phyloP scores from a whole-genome alignment of 257 asterid genomes.

The Rauvolfia tetraphylla region DNA sequence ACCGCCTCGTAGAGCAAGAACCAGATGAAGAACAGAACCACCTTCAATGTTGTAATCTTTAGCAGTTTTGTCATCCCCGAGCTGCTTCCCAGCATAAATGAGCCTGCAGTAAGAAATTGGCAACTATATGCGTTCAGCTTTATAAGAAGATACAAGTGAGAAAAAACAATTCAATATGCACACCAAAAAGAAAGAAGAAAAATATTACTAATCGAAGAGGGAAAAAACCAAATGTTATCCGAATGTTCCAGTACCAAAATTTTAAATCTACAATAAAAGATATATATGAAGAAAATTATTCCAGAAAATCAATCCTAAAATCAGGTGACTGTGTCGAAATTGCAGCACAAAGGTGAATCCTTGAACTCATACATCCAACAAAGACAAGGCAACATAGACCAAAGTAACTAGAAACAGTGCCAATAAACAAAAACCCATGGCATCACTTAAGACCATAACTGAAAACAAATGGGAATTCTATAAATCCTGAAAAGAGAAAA shows the following conservation, averaged over 20 bases:
- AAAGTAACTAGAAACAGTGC: not conserved
- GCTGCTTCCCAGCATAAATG: constrained; percentile 86
- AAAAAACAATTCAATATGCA: not conserved
- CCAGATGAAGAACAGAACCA: constrained; percentile 85
- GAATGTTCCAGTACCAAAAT: not conserved
- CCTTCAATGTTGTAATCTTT: constrained; percentile 90
- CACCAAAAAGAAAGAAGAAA: no score
- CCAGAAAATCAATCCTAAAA: not conserved
- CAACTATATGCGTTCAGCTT: not conserved
- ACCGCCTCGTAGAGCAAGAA: constrained; percentile 84
- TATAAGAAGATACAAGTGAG: not conserved
- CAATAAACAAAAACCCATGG: not conserved
- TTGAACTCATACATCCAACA: not conserved
- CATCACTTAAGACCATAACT: not conserved
- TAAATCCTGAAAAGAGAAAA: not conserved
- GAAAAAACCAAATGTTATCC: not conserved
- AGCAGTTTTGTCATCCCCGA: constrained; percentile 84
- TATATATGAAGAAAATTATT: not conserved
- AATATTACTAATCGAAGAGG: not conserved
- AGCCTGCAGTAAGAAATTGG: constrained; percentile 42
- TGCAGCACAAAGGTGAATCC: not conserved
- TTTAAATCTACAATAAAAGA: not conserved
- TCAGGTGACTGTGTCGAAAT: not conserved
- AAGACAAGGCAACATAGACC: not conserved
- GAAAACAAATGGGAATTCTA: not conserved